These are phyloP conservation scores for Erysimum cheiri DNA, from an alignment of 441 rosid species.

Conservation along the genomic window DNA sequence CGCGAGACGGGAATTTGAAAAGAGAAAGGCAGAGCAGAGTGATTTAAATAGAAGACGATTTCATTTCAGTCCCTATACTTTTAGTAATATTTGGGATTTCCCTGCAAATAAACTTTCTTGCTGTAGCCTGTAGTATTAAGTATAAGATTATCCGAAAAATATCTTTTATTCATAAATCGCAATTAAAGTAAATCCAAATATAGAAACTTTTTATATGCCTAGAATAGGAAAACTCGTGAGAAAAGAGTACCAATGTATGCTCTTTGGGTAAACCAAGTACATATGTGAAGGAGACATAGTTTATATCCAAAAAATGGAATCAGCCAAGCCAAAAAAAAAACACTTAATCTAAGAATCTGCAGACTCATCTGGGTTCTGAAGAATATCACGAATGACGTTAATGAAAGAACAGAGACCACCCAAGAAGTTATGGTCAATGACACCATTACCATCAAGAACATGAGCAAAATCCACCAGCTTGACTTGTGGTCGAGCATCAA, in stretches of 20 bases:
- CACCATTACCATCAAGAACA: slow-evolving; percentile 79
- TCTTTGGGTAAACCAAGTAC: slow-evolving; percentile 36
- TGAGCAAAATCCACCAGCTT: slow-evolving; percentile 98
- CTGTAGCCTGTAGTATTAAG: too few relatives aligned
- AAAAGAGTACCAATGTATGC: slow-evolving; percentile 32
- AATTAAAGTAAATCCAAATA: neutral
- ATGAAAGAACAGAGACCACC: slow-evolving; percentile 96
- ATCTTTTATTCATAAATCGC: slow-evolving; percentile 1
- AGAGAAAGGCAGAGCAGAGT: slow-evolving; percentile 15
- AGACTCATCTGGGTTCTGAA: slow-evolving; percentile 54
- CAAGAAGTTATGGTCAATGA: slow-evolving; percentile 93
- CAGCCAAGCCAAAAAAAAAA: slow-evolving; percentile 1
- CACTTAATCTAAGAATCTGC: slow-evolving; percentile 35
- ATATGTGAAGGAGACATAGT: slow-evolving; percentile 29
- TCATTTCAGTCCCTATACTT: slow-evolving; percentile 37
- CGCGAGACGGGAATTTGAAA: slow-evolving; percentile 44
- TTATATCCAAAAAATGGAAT: slow-evolving; percentile 38
- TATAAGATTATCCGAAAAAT: too few relatives aligned
- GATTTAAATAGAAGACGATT: slow-evolving; percentile 16
- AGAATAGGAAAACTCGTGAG: neutral
- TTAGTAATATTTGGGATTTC: slow-evolving; percentile 6
- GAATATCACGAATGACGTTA: slow-evolving; percentile 75
- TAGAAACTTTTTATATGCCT: neutral
- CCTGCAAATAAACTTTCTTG: neutral
- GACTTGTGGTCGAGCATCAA: slow-evolving; percentile 50